These are phyloP conservation scores for Salix koriyanagi DNA, from an alignment of 345 rosid genomes.

Conservation along the genomic window DNA sequence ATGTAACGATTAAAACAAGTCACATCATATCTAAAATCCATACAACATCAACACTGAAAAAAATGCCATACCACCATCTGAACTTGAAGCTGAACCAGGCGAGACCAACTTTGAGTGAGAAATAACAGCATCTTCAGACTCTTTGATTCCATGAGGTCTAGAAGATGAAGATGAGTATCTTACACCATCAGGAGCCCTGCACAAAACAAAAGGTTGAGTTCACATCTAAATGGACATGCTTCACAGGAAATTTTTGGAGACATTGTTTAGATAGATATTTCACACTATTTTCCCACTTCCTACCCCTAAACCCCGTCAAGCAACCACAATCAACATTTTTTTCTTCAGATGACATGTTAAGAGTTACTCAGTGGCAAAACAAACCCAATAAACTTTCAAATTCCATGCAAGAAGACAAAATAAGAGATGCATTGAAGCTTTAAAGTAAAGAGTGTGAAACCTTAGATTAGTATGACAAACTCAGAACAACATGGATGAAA, in stretches of 20 bases:
- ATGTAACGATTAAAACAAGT: conserved; percentile 15
- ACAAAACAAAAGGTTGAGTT: conserved; percentile 9
- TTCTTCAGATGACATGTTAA: not conserved
- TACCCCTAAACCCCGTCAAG: not conserved
- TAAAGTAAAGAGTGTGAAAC: not conserved
- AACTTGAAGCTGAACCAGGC: conserved; percentile 28
- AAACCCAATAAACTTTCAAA: too few relatives aligned
- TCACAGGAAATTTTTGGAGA: not conserved
- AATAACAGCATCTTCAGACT: conserved; percentile 31
- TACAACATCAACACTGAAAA: not conserved
- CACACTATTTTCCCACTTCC: not conserved
- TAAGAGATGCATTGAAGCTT: not conserved
- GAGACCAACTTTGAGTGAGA: conserved; percentile 37
- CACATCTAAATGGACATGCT: not conserved
- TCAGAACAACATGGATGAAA: not conserved
- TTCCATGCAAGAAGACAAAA: not conserved
- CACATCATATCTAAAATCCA: not conserved
- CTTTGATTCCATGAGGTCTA: conserved; percentile 29
- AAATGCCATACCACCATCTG: conserved; percentile 39
- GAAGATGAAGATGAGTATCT: conserved; percentile 26
- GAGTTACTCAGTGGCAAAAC: not conserved
- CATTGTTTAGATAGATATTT: not conserved
- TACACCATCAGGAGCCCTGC: conserved; percentile 36
- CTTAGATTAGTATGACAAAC: not conserved
- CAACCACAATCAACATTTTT: not conserved